Evolutionary conservation across 768 basidiomycete species (phyloP).

Genomic region (Cantharellus anzutake): DNA sequence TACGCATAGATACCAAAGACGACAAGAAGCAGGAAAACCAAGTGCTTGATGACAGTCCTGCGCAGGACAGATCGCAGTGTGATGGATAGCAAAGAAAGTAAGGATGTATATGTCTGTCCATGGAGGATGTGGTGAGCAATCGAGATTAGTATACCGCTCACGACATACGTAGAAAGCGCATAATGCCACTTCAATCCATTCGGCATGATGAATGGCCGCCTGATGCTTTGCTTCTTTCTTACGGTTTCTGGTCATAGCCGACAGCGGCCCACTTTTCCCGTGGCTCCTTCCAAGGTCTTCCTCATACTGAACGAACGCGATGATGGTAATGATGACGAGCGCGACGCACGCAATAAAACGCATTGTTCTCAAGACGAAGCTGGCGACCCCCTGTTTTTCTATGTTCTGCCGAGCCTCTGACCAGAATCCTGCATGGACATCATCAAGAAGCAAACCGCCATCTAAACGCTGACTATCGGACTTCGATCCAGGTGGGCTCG

Average conservation of each 20-base stretch:
- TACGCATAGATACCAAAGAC: conserved; percentile 27
- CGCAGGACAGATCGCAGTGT: conserved; percentile 22
- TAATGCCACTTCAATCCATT: conserved; percentile 17
- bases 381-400: conserved; percentile 23
- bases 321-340: conserved; percentile 31
- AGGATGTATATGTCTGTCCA: conserved; percentile 25
- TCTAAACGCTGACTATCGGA: not conserved
- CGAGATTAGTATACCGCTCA: conserved; percentile 3
- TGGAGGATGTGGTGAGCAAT: not conserved
- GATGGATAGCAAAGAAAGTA: conserved; percentile 26
- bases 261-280: not conserved
- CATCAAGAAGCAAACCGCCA: not conserved
- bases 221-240: conserved; percentile 11
- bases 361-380: conserved; percentile 27
- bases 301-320: conserved; percentile 23
- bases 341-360: conserved; percentile 27
- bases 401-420: conserved; percentile 5
- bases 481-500: not conserved
- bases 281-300: conserved; percentile 13
- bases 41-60: conserved; percentile 24
- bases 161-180: conserved; percentile 18
- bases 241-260: conserved; percentile 3
- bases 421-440: not conserved
- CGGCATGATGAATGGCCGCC: conserved; percentile 8
- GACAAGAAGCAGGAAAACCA: conserved; percentile 29